phyloP scores from a whole-genome alignment of 2,329 filamentous ascomycete genomes.

The Eurotiales sp. region DNA sequence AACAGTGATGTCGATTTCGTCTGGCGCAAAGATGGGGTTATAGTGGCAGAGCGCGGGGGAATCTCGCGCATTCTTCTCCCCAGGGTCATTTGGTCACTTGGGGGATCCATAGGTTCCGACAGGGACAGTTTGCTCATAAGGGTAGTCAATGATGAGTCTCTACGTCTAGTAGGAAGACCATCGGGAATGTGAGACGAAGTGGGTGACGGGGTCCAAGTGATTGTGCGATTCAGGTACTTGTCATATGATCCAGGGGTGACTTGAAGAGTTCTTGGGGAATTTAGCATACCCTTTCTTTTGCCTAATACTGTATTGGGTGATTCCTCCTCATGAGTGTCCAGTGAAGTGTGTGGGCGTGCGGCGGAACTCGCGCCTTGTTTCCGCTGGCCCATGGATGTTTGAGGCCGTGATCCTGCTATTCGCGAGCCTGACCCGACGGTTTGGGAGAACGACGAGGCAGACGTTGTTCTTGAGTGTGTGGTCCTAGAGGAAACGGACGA shows the following conservation, averaged over 20 bases:
- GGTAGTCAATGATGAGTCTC: constrained; percentile 36
- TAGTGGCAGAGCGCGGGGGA: constrained; percentile 18
- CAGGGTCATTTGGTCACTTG: neutral
- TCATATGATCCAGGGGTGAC: constrained; percentile 21
- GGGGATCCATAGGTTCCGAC: constrained; percentile 8
- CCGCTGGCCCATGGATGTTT: constrained; percentile 51
- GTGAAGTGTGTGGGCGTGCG: constrained; percentile 39
- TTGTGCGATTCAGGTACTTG: constrained; percentile 22
- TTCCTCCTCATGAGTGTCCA: constrained; percentile 40
- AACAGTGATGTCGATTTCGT: constrained; percentile 36
- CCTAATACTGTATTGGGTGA: constrained; percentile 34
- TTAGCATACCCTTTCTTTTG: constrained; percentile 53
- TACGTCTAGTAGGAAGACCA: constrained; percentile 20
- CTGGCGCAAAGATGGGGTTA: constrained; percentile 27
- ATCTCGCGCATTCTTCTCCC: constrained; percentile 14
- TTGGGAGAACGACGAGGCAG: constrained; percentile 52
- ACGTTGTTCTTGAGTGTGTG: constrained; percentile 40
- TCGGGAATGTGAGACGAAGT: constrained; percentile 14
- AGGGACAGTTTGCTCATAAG: constrained; percentile 31
- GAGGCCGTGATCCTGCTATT: constrained; percentile 48
- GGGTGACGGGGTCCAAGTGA: constrained; percentile 26
- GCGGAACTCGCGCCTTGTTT: constrained; percentile 44
- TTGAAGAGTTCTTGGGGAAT: constrained; percentile 17
- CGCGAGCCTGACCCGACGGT: constrained; percentile 55
- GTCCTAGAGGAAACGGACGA: constrained; percentile 36